Conservation (phyloP, 495 filamentous ascomycete genomes). For the Penicillium manginii region DNA sequence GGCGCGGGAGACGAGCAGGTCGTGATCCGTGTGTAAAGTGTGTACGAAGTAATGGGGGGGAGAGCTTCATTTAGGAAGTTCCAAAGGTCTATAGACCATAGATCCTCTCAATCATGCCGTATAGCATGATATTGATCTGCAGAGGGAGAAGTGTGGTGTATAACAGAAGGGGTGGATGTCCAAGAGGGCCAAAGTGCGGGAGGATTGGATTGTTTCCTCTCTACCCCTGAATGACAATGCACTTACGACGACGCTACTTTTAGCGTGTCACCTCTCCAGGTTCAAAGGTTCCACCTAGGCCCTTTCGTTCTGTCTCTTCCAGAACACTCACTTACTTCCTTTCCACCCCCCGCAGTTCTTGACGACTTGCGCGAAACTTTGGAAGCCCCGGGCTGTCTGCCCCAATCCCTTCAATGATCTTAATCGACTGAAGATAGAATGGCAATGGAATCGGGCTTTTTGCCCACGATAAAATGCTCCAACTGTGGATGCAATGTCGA, state of each 20-base stretch:
- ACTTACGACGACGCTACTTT: constrained; percentile 1
- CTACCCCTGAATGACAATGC: not conserved
- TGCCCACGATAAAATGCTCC: constrained; percentile 96
- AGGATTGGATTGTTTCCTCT: too few relatives aligned
- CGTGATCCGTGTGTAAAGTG: constrained; percentile 5
- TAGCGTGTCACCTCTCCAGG: not conserved
- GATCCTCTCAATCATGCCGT: too few relatives aligned
- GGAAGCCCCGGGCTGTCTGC: not conserved
- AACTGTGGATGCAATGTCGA: constrained; percentile 83
- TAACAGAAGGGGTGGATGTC: too few relatives aligned
- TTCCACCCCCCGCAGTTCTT: too few relatives aligned
- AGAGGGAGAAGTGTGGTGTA: not conserved
- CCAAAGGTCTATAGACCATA: too few relatives aligned
- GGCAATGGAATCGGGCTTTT: constrained; percentile 56
- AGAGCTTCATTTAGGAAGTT: too few relatives aligned
- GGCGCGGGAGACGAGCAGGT: constrained; percentile 2
- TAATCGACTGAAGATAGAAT: constrained; percentile 12
- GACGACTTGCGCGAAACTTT: too few relatives aligned
- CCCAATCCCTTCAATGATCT: not conserved
- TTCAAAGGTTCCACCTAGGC: not conserved
- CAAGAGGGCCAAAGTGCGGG: too few relatives aligned
- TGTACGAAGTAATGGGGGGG: too few relatives aligned
- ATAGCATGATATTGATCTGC: too few relatives aligned
- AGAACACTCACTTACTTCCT: not conserved
- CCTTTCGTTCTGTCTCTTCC: not conserved